Evolutionary conservation across 345 rosid genomes (phyloP), one percentile per base, ranked within the genome.

Genomic region (Geranium brycei): DNA sequence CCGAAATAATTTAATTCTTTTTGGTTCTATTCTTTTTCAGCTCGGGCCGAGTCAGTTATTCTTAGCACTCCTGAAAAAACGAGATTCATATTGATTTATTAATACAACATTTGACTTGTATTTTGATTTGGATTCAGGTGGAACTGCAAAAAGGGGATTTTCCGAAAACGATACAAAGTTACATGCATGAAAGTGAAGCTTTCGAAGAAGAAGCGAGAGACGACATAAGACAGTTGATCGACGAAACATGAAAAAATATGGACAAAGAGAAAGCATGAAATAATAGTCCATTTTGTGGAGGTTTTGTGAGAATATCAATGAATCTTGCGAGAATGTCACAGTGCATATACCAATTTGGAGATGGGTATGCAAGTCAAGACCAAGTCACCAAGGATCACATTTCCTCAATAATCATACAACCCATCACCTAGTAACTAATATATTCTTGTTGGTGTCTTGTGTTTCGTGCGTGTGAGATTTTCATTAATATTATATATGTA

Each of bases 341-440:
- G 2, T 69, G 66, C 62, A 53, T 40, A 4, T 81, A 80, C 61
- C 81, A 77, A 2, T 4, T 73, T 5, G 85, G 83, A 60, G 80
- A 83, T 68, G 75, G 57, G 12, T 83, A 78, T 58, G 80, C 82
- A 60, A 59, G 71, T 17, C 80, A 77, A 2, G 77, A 80, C 61
- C 17, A 10, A 3, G 30, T 14, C 38, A 68, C 77, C 0, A 76
- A 61, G 63, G 73, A 59, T 8, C 58, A 67, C 4, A 67, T 80
- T 59, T 41, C 31, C 1, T 76, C 79, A 3, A 17, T 80, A 19
- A 66, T 78, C 56, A 17, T 80, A 60, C 71, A 78, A 1, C 79
- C 82, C 7, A 64, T 78, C 55, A 32, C 38, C 38, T 32, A 2
- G 6, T 32, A n/a, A n/a, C n/a, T n/a, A n/a, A n/a, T n/a, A n/a